A percentile compares a stretch with the other conserved stretches of the same genome.
phyloP scores from a whole-genome alignment of 306 rosid genomes.

The Phaseolus lunatus region DNA sequence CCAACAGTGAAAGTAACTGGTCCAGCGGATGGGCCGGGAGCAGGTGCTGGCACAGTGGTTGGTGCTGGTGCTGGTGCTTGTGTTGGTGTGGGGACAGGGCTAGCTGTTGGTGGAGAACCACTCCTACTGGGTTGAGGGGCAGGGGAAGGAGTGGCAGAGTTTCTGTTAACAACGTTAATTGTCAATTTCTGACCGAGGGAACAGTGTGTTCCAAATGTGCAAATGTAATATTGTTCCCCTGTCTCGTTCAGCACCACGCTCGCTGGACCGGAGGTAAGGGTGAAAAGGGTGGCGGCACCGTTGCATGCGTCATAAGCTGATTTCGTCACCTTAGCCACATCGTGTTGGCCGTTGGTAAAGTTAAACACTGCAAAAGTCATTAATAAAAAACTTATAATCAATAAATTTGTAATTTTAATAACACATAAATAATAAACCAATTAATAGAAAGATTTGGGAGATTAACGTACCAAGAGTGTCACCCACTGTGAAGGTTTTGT shows the following conservation, averaged over 20 bases:
- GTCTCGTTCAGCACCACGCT: slow-evolving; percentile 45
- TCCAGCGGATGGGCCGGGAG: slow-evolving; percentile 43
- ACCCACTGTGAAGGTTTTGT: slow-evolving; percentile 54
- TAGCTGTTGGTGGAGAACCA: slow-evolving; percentile 36
- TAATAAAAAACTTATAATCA: too few species aligned
- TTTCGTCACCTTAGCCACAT: slow-evolving; percentile 66
- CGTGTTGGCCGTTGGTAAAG: slow-evolving; percentile 48
- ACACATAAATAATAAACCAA: background rate
- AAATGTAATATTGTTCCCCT: slow-evolving; percentile 66
- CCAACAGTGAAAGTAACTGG: slow-evolving; percentile 52
- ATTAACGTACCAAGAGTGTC: slow-evolving; percentile 63
- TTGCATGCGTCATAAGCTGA: slow-evolving; percentile 58
- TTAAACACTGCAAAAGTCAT: slow-evolving; percentile 56
- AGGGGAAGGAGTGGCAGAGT: slow-evolving; percentile 49
- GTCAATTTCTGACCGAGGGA: slow-evolving; percentile 60
- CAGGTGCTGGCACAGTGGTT: slow-evolving; percentile 1
- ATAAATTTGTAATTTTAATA: background rate
- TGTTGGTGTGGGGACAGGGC: slow-evolving; percentile 45
- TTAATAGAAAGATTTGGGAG: background rate
- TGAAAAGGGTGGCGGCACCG: slow-evolving; percentile 30
- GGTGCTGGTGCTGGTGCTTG: slow-evolving; percentile 41
- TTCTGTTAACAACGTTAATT: slow-evolving; percentile 60
- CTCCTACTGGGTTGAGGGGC: slow-evolving; percentile 55
- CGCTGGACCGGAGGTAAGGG: slow-evolving; percentile 44
- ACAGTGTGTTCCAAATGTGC: slow-evolving; percentile 60